Percentiles rank a stretch among this genome's conserved stretches.
Conservation (phyloP, 768 basidiomycete species). For the Amanita pallidorosea region DNA sequence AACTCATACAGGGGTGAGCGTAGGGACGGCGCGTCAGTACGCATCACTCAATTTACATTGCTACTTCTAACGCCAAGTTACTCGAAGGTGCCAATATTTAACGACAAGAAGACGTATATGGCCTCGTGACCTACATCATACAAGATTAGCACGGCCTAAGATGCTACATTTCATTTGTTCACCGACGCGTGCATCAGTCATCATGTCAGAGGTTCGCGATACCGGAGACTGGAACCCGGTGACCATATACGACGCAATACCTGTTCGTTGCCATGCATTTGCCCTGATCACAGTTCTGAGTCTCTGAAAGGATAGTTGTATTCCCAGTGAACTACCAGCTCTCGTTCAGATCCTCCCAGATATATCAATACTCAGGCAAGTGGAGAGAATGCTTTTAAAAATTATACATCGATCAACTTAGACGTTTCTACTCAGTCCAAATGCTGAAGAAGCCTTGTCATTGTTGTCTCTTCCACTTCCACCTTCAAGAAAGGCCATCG, state of each 20-base stretch:
- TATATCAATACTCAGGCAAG: slow-evolving; percentile 61
- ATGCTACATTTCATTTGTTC: slow-evolving; percentile 80
- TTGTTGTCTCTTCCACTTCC: slow-evolving; percentile 47
- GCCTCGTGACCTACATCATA: slow-evolving; percentile 54
- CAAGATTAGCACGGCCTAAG: slow-evolving; percentile 29
- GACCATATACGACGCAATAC: slow-evolving; percentile 80
- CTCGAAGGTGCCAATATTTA: slow-evolving; percentile 68
- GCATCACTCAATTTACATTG: background rate
- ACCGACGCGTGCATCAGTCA: slow-evolving; percentile 53
- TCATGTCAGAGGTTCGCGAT: slow-evolving; percentile 51
- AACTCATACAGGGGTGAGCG: slow-evolving; percentile 68
- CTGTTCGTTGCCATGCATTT: slow-evolving; percentile 35
- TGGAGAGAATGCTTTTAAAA: background rate
- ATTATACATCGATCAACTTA: background rate
- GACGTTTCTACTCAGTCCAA: slow-evolving; percentile 42
- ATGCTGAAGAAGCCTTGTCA: slow-evolving; percentile 64
- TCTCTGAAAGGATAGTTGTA: slow-evolving; percentile 52
- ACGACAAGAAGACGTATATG: slow-evolving; percentile 62
- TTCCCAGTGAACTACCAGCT: slow-evolving; percentile 68
- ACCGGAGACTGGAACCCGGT: slow-evolving; percentile 51
- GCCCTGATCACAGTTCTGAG: slow-evolving; percentile 19
- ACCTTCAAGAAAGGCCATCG: slow-evolving; percentile 41
- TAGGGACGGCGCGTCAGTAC: slow-evolving; percentile 50
- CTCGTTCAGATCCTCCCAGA: slow-evolving; percentile 46
- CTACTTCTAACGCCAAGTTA: background rate